These are phyloP conservation scores for Pichia scutulata DNA, from an alignment of 805 yeast genomes.

Conservation along the genomic window DNA sequence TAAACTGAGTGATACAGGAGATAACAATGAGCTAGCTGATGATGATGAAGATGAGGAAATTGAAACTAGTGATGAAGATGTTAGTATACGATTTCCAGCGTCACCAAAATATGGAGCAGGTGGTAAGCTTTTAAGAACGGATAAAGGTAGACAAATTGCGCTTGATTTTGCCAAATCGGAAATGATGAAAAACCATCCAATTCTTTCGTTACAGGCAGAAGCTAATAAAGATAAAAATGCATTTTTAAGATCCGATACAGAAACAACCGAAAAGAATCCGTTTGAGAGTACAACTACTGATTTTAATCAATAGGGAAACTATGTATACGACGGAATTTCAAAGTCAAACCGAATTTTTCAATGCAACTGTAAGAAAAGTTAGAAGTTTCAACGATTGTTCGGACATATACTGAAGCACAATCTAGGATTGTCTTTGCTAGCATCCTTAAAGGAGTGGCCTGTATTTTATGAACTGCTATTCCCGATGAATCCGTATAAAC, in stretches of 20 bases:
- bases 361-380: too few species aligned
- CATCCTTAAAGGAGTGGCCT: too few species aligned
- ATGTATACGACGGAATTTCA: too few species aligned
- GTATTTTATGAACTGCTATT: too few species aligned
- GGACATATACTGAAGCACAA: too few species aligned
- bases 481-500: not conserved
- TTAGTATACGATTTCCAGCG: constrained; percentile 34
- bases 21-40: constrained; percentile 1
- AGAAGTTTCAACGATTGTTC: too few species aligned
- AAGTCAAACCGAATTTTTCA: too few species aligned
- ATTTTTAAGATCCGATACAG: not conserved
- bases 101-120: constrained; percentile 40
- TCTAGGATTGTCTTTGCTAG: too few species aligned
- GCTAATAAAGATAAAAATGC: not conserved
- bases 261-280: not conserved
- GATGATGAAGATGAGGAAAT: not conserved
- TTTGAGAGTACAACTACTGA: not conserved
- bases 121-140: constrained; percentile 27
- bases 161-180: constrained; percentile 23
- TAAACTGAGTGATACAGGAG: not conserved
- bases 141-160: constrained; percentile 21
- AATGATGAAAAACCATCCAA: constrained; percentile 19
- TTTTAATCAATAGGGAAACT: not conserved
- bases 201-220: constrained; percentile 14
- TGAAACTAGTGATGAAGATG: constrained; percentile 12